Evolutionary conservation across 768 basidiomycete species (phyloP).

Genomic region (Pisolithus microcarpus): DNA sequence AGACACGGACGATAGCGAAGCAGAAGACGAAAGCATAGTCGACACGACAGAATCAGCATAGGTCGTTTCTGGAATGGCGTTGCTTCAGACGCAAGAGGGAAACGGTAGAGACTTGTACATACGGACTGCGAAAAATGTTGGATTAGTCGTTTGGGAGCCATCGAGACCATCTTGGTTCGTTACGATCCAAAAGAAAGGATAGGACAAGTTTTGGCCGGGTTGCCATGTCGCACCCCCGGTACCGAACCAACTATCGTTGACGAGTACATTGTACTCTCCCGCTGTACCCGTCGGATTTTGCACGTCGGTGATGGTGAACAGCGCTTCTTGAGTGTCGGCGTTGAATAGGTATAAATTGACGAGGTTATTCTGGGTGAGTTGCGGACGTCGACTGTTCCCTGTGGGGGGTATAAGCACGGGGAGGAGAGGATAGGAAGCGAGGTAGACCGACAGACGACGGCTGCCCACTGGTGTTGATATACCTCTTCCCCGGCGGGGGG

Average conservation of each 20-base stretch:
- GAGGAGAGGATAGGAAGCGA: slow-evolving; percentile 5
- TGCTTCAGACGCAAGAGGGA: slow-evolving; percentile 4
- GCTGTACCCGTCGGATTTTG: slow-evolving; percentile 48
- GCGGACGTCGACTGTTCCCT: slow-evolving; percentile 75
- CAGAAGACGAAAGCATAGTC: slow-evolving; percentile 38
- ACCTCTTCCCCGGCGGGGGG: slow-evolving; percentile 50
- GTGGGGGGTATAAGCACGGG: slow-evolving; percentile 12
- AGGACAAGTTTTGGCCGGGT: slow-evolving; percentile 46
- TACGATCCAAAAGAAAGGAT: slow-evolving; percentile 74
- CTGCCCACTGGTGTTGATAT: slow-evolving; percentile 67
- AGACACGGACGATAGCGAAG: slow-evolving; percentile 27
- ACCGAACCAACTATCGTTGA: slow-evolving; percentile 76
- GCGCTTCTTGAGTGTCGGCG: slow-evolving; percentile 52
- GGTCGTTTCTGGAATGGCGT: slow-evolving; percentile 54
- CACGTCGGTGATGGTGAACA: slow-evolving; percentile 41
- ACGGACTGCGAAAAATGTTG: slow-evolving; percentile 79
- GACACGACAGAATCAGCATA: slow-evolving; percentile 59
- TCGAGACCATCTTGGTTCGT: slow-evolving; percentile 53
- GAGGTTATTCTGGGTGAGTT: slow-evolving; percentile 50
- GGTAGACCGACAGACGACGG: slow-evolving; percentile 68
- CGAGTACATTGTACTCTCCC: slow-evolving; percentile 45
- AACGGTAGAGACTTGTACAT: slow-evolving; percentile 32
- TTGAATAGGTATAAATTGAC: slow-evolving; percentile 78
- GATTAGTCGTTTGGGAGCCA: slow-evolving; percentile 54
- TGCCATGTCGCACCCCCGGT: slow-evolving; percentile 39